Evolutionary conservation across 495 filamentous ascomycete genomes (phyloP), one percentile per base, ranked within the genome.

Genomic region (Mytilinidion resinicola): DNA sequence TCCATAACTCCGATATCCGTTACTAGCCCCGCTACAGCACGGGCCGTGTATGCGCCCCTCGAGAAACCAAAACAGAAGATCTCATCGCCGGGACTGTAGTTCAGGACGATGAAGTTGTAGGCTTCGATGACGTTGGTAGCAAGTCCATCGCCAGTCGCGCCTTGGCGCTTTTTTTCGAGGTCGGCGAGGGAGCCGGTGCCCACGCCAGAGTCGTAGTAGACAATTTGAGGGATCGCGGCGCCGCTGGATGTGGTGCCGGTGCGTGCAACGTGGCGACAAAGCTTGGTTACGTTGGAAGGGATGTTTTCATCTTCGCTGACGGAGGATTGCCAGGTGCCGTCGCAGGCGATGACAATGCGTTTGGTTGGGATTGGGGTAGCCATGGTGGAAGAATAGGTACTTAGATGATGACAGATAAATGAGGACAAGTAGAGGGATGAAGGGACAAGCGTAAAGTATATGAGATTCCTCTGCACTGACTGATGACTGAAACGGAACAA

Each of bases 61-160:
- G 80, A 83, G 65, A 84, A 85, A 1, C 82, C 82, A 53, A 85
- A 77, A 52, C 81, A 77, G 67, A 75, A 80, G 19, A 85, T 79
- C 61, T 84, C 73, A 64, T 85, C 82, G 17, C 77, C 80, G 3
- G 67, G 62, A 9, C 68, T 63, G 55, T 79, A 82, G 60, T 84
- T 82, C 37, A 73, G 67, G 0, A 72, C 71, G 9, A 81, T 59
- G 60, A 80, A 82, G 36, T 66, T 67, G 57, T 82, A 81, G 2
- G 78, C 78, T 55, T 77, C 75, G 21, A 74, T 68, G 6, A 80
- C 72, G 52, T 82, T 79, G 33, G 77, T 74, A 15, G 69, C 51
- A 36, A 71, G 35, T 7, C 68, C 65, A 33, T 57, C 44, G 30
- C 69, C 69, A 1, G 63, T 58, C 1, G 77, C 77, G 21, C 59